Base-by-base conservation (phyloP, 257 asterid genomes). In the Buddleja alternifolia region DNA sequence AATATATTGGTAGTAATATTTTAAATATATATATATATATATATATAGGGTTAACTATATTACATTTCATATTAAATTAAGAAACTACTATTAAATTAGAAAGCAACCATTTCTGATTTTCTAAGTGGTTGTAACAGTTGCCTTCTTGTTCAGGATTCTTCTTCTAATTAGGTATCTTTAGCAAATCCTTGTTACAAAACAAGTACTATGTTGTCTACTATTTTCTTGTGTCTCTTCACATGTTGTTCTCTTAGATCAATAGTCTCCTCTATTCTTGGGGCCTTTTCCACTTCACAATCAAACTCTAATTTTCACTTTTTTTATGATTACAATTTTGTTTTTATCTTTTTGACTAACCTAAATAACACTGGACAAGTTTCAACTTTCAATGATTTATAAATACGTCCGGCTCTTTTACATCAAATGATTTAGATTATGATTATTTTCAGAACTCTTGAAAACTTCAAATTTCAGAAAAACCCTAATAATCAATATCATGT, bases 221-320 rank as follows among this genome's bases (percentile, higher is more conserved):
- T 70, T 17, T 4, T 20, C 36, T 17, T 10, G 66, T 29, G 34
- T 29, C 34, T 29, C 34, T 61, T 61, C 67, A 62, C 68, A 62
- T n/a, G 56, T 7, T 23, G 42, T 62, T 62, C 40, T 23, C 42
- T 29, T 5, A 29, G 5, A 29, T 29, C n/a, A n/a, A n/a, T n/a
- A n/a, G 3, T 41, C 64, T 55, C 61, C 74, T 32, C 19, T 6
- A 19, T 57, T 12, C 37, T 42, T 56, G 67, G 67, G 21, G 32
- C 67, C 20, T 57, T 57, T 44, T 24, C 24, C 8, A 24, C 39
- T 51, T 5, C 14, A 34, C n/a, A 34, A 3, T 32, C 8, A 46
- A 34, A 17, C 14, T 36, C 25, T 57, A 11, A 1, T 34, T 63
- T 20, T 36, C 3, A 23, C n/a, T n/a, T n/a, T 45, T 45, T 45